Base-by-base conservation (phyloP, 2,329 filamentous ascomycete species). In the Diplodia seriata region DNA sequence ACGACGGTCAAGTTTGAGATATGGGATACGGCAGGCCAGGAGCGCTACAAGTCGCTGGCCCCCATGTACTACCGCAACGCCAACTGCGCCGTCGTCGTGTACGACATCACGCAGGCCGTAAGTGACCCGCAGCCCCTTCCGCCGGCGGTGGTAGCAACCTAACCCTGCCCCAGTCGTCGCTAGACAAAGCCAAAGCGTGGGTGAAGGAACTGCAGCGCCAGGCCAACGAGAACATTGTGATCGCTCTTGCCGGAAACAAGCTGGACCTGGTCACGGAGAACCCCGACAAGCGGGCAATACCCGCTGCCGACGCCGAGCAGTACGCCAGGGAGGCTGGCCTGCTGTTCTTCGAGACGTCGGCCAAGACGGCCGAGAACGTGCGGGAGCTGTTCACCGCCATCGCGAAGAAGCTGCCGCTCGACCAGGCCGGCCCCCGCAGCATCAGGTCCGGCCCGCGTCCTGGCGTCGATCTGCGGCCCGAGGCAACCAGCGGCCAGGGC, bases 31-130 rank as follows among this genome's bases (percentile, higher is more conserved):
- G 95, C 95, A 71, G 95, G 95, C 71, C 95, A 99, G 84, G 95
- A 99, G 83, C 89, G 96, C 77, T 99, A 98, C 87, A 98, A 98
- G 86, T 98, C 95, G 14, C 86, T 99, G 73, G 95, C 95, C 40
- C 95, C 95, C 75, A 99, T 99, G 95, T 99, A 99, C 86, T 99
- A 99, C 84, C 87, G 96, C 75, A 99, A 99, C 80, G 96, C 96
- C 74, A 98, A 99, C 87, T 98, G 95, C 83, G 95, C 96, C 69
- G 94, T 99, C 38, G 94, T 99, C 59, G 95, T 99, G 73, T 99
- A 99, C 82, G 95, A 99, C 83, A 98, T 99, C 77, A 99, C 95
- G 77, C 95, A 99, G 87, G 93, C 95, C 73, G 95, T 99, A 90
- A 71, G 91, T 82, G 55, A 20, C 29, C 31, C 51, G 61, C 38